phyloP scores from a whole-genome alignment of 2,329 filamentous ascomycete genomes.

The Aspergillus pseudonomiae region DNA sequence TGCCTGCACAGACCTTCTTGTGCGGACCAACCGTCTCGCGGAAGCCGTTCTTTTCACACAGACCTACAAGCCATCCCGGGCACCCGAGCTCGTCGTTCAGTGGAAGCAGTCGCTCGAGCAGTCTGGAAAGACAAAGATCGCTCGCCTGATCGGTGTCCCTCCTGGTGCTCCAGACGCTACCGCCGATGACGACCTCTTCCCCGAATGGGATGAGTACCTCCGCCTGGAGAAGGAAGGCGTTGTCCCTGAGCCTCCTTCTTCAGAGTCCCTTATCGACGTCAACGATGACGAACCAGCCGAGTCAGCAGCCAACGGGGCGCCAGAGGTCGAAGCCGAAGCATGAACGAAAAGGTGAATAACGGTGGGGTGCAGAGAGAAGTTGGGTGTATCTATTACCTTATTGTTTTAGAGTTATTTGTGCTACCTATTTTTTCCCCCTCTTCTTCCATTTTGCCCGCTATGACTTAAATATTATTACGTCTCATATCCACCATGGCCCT shows the following conservation, averaged over 20 bases:
- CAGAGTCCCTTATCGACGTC: constrained; percentile 47
- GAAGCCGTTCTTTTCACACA: constrained; percentile 92
- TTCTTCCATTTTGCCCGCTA: constrained; percentile 7
- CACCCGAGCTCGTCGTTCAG: constrained; percentile 66
- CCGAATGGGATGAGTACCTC: constrained; percentile 92
- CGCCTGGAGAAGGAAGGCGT: constrained; percentile 74
- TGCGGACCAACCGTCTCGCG: constrained; percentile 74
- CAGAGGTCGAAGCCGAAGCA: constrained; percentile 33
- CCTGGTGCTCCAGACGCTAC: constrained; percentile 64
- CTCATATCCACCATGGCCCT: not conserved
- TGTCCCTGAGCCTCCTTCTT: constrained; percentile 41
- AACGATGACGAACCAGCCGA: constrained; percentile 35
- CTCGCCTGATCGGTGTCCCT: constrained; percentile 80
- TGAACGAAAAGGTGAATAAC: not conserved
- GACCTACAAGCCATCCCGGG: constrained; percentile 86
- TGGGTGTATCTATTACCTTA: not conserved
- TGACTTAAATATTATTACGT: not conserved
- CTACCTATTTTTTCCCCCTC: constrained; percentile 18
- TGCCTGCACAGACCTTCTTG: constrained; percentile 77
- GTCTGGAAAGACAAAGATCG: constrained; percentile 80
- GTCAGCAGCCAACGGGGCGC: constrained; percentile 36
- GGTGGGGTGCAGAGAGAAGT: not conserved
- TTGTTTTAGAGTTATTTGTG: not conserved
- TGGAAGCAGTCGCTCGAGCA: constrained; percentile 89
- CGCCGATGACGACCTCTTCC: constrained; percentile 81